Base-by-base conservation (phyloP, 352 stramenopile genomes). In the Pythium aristosporum region DNA sequence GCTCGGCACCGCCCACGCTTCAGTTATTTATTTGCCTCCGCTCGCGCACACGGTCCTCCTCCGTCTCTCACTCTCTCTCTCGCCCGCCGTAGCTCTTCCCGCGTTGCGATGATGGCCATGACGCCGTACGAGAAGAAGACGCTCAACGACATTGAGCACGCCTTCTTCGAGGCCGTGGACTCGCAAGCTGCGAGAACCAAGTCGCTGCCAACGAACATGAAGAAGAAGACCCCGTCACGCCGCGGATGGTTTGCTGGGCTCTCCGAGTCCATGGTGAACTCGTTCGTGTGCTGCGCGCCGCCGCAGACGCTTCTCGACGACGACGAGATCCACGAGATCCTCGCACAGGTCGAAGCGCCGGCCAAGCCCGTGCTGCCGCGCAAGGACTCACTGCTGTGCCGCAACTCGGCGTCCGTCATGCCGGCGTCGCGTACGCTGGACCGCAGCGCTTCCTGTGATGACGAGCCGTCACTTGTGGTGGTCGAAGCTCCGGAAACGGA, bases 241-340 rank as follows among this genome's bases (percentile, higher is more conserved):
- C n/a, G 55, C 18, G 43, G 51, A 0, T 71, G 65, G 65, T 56
- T 62, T 30, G 56, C 52, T 23, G 42, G 46, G 6, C 23, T 71
- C 28, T 54, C 57, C 23, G 65, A 71, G 16, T 57, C 30, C 23
- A 51, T 71, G 7, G 36, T 63, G 20, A 67, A 56, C 42, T 49
- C 46, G 51, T 54, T 67, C 37, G 65, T 71, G 23, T 71, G 65
- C 53, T 71, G 65, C 48, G 65, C 65, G 30, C 65, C 65, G 21
- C 58, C 65, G 18, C 37, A 54, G 34, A 44, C 53, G 52, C 57
- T 71, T 10, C 49, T 71, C n/a, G 65, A 71, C 52, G 65, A 71
- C 53, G 39, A 67, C 20, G 65, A 71, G 44, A 60, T 71, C 44
- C 34, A 63, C 2, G 51, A 67, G 47, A 59, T 71, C 44, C 65